These are phyloP conservation scores for Gentiana straminea DNA, from an alignment of 257 asterid species.

Conservation along the genomic window DNA sequence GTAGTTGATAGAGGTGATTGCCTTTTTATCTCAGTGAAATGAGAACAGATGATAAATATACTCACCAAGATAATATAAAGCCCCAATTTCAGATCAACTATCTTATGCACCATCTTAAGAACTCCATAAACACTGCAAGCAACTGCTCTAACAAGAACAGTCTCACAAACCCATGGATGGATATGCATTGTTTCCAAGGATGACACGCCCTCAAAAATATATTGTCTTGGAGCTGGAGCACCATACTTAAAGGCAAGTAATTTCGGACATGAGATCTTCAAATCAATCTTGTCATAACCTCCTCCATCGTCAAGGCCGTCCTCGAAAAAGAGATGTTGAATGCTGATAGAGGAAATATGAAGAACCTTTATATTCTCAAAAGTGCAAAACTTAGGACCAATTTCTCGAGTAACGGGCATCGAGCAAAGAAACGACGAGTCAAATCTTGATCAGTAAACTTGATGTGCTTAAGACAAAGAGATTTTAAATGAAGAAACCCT, in stretches of 20 bases:
- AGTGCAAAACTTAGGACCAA: background rate
- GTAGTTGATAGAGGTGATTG: too few relatives aligned
- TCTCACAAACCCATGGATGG: background rate
- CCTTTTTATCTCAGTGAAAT: too few relatives aligned
- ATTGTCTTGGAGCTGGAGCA: constrained; percentile 10
- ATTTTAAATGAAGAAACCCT: constrained; percentile 1
- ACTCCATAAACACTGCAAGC: background rate
- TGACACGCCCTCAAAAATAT: constrained; percentile 3
- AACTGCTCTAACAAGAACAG: background rate
- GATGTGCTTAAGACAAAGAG: constrained; percentile 2
- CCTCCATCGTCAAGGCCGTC: background rate
- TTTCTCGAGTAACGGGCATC: background rate
- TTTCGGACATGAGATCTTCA: constrained; percentile 13
- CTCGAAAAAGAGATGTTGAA: background rate
- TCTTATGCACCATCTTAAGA: background rate
- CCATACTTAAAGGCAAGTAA: constrained; percentile 6
- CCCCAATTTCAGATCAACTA: constrained; percentile 3
- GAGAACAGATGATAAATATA: background rate
- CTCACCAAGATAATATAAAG: background rate
- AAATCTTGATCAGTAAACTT: constrained; percentile 5
- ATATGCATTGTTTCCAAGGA: constrained; percentile 4
- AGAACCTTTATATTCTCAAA: constrained; percentile 1
- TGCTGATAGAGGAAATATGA: constrained; percentile 9
- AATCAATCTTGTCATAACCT: background rate
- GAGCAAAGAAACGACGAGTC: constrained; percentile 7